Evolutionary conservation across 2,329 filamentous ascomycete species (phyloP).

Genomic region (Thielaviopsis cerberus): DNA sequence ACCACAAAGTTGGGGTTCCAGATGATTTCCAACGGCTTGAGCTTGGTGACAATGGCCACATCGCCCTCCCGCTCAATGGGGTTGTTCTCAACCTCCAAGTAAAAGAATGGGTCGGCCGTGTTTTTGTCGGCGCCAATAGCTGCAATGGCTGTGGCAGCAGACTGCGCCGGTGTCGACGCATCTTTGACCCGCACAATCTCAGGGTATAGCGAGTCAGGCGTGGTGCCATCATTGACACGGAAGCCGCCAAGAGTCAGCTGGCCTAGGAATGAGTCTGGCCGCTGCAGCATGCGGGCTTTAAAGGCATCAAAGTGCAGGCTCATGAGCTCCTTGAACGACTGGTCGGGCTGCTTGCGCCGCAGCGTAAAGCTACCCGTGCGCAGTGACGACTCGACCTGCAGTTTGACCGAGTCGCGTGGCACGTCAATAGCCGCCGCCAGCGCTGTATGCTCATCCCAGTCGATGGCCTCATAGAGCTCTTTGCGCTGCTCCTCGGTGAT

Average conservation of each 20-base stretch:
- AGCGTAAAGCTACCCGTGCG: slow-evolving; percentile 91
- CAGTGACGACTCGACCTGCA: slow-evolving; percentile 84
- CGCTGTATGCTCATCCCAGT: slow-evolving; percentile 92
- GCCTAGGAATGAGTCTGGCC: slow-evolving; percentile 76
- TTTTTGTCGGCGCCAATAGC: background rate
- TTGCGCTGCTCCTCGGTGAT: slow-evolving; percentile 94
- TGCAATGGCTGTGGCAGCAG: background rate
- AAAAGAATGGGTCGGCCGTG: slow-evolving; percentile 61
- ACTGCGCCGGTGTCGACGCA: slow-evolving; percentile 22
- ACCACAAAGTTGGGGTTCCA: slow-evolving; percentile 92
- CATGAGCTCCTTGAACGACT: slow-evolving; percentile 45
- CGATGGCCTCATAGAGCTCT: slow-evolving; percentile 91
- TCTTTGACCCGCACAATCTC: slow-evolving; percentile 95
- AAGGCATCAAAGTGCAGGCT: slow-evolving; percentile 90
- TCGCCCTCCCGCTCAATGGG: slow-evolving; percentile 86
- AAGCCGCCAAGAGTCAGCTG: slow-evolving; percentile 83
- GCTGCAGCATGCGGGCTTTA: slow-evolving; percentile 71
- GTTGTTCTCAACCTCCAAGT: slow-evolving; percentile 83
- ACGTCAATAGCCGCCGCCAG: slow-evolving; percentile 75
- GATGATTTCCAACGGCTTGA: slow-evolving; percentile 90
- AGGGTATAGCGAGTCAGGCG: slow-evolving; percentile 72
- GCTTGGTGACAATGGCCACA: slow-evolving; percentile 69
- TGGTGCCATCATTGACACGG: slow-evolving; percentile 89
- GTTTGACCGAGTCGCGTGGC: slow-evolving; percentile 77
- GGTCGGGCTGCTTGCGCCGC: slow-evolving; percentile 62